Evolutionary conservation across 73 alveolate genomes (phyloP).

Genomic region (Paramecium pentaurelia): DNA sequence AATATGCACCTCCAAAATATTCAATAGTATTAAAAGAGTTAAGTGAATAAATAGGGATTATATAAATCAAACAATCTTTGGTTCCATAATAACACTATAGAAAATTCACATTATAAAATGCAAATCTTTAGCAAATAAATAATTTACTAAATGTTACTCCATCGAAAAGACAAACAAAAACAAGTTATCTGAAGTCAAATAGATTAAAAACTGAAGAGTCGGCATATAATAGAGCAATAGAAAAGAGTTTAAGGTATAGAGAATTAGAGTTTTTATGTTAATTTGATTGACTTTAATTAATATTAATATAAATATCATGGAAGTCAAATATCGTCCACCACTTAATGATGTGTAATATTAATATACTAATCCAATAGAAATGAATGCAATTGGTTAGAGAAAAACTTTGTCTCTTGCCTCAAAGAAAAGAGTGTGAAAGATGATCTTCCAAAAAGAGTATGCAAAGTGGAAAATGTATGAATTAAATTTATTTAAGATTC

Average conservation of each 20-base stretch:
- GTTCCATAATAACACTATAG: neutral
- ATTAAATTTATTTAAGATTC: neutral
- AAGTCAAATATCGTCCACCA: slow-evolving; percentile 47
- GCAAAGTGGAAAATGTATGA: slow-evolving; percentile 58
- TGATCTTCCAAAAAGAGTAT: slow-evolving; percentile 50
- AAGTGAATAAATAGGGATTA: neutral
- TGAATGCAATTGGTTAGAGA: slow-evolving; percentile 59
- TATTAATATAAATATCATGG: slow-evolving; percentile 37
- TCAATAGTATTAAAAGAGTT: neutral
- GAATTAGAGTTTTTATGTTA: neutral
- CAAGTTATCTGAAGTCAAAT: neutral
- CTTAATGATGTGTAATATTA: slow-evolving; percentile 29
- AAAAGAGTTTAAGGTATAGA: neutral
- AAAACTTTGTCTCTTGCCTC: slow-evolving; percentile 47
- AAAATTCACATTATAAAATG: neutral
- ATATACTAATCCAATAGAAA: neutral
- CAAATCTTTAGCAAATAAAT: neutral
- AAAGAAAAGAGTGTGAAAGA: slow-evolving; percentile 62
- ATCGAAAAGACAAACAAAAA: neutral
- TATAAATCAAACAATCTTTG: neutral
- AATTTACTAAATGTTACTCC: neutral
- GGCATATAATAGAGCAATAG: neutral
- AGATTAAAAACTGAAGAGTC: neutral
- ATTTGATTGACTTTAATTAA: slow-evolving; percentile 2
- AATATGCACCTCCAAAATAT: neutral